Evolutionary conservation across 2,329 filamentous ascomycete species (phyloP).

Genomic region (Cadophora luteo-olivacea): DNA sequence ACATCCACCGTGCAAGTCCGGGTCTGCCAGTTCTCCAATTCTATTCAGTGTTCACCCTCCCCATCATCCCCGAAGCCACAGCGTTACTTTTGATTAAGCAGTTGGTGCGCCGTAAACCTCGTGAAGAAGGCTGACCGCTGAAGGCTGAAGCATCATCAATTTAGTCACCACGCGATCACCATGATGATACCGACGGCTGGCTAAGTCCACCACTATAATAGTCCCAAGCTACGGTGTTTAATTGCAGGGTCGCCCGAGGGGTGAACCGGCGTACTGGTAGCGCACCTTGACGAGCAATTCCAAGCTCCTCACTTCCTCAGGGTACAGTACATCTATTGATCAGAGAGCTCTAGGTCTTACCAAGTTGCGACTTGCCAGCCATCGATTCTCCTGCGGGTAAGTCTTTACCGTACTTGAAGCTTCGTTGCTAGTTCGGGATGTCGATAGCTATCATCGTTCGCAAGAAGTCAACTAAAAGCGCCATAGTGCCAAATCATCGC

Average conservation of each 20-base stretch:
- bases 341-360: background rate
- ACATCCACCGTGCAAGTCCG: conserved; percentile 1
- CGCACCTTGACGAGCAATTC: background rate
- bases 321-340: background rate
- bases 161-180: conserved; percentile 7
- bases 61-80: background rate
- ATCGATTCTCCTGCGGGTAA: background rate
- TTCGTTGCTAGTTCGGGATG: background rate
- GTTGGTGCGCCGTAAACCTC: too few species aligned
- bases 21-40: background rate
- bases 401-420: background rate
- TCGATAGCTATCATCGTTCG: background rate
- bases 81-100: background rate
- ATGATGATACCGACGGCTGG: background rate
- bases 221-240: conserved; percentile 10
- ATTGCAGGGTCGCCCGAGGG: conserved; percentile 17
- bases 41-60: background rate
- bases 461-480: background rate
- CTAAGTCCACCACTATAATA: background rate
- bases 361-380: background rate
- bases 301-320: background rate
- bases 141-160: background rate
- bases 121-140: too few species aligned
- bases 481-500: background rate
- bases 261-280: conserved; percentile 12